Conservation (phyloP, 257 asterid genomes). For the Solanum clarkiae region DNA sequence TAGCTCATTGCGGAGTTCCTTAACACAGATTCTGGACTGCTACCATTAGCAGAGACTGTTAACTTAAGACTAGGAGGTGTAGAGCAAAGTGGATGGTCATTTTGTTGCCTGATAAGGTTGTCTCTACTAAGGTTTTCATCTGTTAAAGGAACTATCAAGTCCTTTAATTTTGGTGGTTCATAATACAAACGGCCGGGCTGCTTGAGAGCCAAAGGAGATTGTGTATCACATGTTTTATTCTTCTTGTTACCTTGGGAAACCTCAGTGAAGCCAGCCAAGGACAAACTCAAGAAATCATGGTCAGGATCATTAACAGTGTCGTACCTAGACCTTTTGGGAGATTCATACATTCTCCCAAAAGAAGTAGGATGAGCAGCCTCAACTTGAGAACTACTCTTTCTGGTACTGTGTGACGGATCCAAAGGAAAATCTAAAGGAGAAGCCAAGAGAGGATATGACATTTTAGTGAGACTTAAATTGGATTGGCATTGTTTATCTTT, state of each 20-base stretch:
- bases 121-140: background rate
- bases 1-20: constrained; percentile 59
- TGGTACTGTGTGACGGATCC: background rate
- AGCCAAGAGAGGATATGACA: background rate
- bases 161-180: constrained; percentile 23
- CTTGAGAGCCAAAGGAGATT: constrained; percentile 13
- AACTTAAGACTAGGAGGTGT: constrained; percentile 20
- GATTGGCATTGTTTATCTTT: constrained; percentile 5
- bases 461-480: constrained; percentile 3
- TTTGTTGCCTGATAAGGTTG: background rate
- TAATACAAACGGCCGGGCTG: constrained; percentile 18
- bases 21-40: constrained; percentile 46
- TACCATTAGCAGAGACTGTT: constrained; percentile 13
- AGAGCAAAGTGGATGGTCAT: constrained; percentile 9
- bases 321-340: constrained; percentile 36
- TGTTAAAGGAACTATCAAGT: background rate
- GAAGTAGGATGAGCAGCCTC: constrained; percentile 9
- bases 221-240: constrained; percentile 13
- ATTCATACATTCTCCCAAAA: constrained; percentile 9
- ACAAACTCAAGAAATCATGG: constrained; percentile 39
- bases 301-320: constrained; percentile 13
- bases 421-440: constrained; percentile 4
- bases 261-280: constrained; percentile 19
- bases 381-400: constrained; percentile 1
- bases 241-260: constrained; percentile 28